Evolutionary conservation across 306 rosid genomes (phyloP).

Genomic region (Sphenostylis stenocarpa): DNA sequence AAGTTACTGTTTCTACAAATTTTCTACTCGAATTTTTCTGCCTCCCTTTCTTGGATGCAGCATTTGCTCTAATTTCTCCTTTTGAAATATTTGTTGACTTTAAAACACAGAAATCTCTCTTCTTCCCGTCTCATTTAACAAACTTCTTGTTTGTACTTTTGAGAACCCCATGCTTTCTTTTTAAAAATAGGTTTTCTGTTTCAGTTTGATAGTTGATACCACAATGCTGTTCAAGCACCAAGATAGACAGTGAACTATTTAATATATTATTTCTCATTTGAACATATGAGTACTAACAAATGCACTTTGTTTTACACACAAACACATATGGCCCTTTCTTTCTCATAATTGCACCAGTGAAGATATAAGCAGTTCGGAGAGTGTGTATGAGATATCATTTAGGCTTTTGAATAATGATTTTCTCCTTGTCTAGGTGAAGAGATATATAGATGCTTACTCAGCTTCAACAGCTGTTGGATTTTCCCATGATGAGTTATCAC

Average conservation of each 20-base stretch:
- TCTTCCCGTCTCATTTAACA: conserved; percentile 15
- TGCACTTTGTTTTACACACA: background rate
- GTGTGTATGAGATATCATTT: too few relatives aligned
- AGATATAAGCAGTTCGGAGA: too few relatives aligned
- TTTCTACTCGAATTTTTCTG: background rate
- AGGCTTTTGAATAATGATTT: conserved; percentile 34
- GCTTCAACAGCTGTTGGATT: conserved; percentile 88
- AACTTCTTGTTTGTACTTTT: background rate
- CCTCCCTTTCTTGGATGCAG: background rate
- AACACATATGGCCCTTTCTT: too few relatives aligned
- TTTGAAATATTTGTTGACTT: conserved; percentile 12
- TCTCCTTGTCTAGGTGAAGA: conserved; percentile 70
- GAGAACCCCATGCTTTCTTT: background rate
- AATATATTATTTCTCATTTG: conserved; percentile 7
- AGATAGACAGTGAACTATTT: background rate
- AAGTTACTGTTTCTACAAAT: conserved; percentile 7
- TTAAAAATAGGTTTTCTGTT: background rate
- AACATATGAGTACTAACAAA: background rate
- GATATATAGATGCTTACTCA: conserved; percentile 86
- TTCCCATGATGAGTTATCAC: conserved; percentile 77
- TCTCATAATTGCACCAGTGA: too few relatives aligned
- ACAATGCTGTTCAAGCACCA: conserved; percentile 7
- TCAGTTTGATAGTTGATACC: conserved; percentile 21
- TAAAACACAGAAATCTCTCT: background rate
- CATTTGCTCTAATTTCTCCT: background rate